phyloP scores from a whole-genome alignment of 2,329 filamentous ascomycete genomes.

The Penicillium sp. region DNA sequence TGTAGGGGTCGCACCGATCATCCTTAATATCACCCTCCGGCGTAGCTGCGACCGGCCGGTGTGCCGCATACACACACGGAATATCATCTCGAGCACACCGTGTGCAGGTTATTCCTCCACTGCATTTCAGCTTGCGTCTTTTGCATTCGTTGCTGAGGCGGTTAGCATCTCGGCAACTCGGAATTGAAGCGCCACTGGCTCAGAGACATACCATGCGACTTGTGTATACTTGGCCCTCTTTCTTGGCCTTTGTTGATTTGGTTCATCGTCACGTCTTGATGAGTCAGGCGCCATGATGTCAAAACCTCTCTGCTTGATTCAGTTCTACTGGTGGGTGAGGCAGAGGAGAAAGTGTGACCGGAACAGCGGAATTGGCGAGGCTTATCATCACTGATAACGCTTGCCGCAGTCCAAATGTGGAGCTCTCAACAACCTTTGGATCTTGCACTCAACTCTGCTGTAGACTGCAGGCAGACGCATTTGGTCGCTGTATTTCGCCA shows the following conservation, averaged over 20 bases:
- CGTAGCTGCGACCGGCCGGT: constrained; percentile 46
- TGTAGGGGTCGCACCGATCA: constrained; percentile 17
- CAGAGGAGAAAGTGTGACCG: background rate
- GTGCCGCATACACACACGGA: constrained; percentile 65
- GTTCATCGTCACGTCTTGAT: background rate
- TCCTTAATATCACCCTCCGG: constrained; percentile 14
- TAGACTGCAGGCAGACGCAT: background rate
- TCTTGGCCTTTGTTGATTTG: constrained; percentile 3
- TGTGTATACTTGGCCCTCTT: constrained; percentile 40
- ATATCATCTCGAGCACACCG: constrained; percentile 63
- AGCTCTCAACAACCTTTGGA: background rate
- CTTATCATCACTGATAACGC: background rate
- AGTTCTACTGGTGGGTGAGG: background rate
- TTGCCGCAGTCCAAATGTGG: background rate
- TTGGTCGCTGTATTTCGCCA: too few species aligned
- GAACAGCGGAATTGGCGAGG: background rate
- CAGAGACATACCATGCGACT: constrained; percentile 31
- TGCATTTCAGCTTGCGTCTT: constrained; percentile 73
- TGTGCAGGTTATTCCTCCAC: constrained; percentile 67
- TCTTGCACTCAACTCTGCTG: too few species aligned
- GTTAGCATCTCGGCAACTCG: background rate
- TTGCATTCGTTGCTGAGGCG: constrained; percentile 68
- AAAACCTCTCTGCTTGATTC: background rate
- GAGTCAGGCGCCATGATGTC: constrained; percentile 4
- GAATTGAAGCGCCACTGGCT: background rate